These are phyloP conservation scores for Mycena haematopus DNA, from an alignment of 768 basidiomycete genomes.

Conservation along the genomic window DNA sequence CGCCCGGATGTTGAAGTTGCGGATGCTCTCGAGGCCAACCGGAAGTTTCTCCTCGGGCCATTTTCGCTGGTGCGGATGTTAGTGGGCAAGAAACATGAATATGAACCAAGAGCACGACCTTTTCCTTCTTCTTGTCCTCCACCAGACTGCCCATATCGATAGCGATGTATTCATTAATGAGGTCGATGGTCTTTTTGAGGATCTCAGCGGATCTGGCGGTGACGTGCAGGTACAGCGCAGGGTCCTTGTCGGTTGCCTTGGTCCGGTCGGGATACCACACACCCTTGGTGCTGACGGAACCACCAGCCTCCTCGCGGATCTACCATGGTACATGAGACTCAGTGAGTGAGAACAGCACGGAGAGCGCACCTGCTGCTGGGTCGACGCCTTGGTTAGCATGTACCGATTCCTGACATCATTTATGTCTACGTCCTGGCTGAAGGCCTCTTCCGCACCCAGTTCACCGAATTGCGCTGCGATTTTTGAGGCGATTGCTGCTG, in stretches of 20 bases:
- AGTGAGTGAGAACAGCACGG: constrained; percentile 16
- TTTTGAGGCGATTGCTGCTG: constrained; percentile 91
- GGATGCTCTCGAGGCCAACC: constrained; percentile 86
- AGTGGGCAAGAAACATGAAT: not conserved
- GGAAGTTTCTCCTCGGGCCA: constrained; percentile 98
- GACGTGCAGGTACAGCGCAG: constrained; percentile 93
- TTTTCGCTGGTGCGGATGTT: constrained; percentile 65
- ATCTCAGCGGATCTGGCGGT: constrained; percentile 74
- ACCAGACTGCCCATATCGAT: constrained; percentile 83
- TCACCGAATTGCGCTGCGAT: constrained; percentile 84
- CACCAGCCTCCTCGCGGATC: constrained; percentile 94
- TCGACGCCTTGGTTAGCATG: constrained; percentile 90
- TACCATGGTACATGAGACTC: constrained; percentile 37
- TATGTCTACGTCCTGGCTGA: constrained; percentile 76
- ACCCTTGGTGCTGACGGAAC: constrained; percentile 91
- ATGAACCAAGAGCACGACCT: constrained; percentile 46
- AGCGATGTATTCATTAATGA: constrained; percentile 73
- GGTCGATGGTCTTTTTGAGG: constrained; percentile 71
- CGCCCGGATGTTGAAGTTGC: constrained; percentile 97
- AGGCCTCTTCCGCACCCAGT: constrained; percentile 52
- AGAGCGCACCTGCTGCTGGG: constrained; percentile 83
- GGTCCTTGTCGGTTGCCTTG: constrained; percentile 92
- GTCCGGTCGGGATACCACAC: constrained; percentile 94
- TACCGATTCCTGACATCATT: constrained; percentile 80
- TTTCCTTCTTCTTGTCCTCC: constrained; percentile 80